Evolutionary conservation across 2,329 filamentous ascomycete species (phyloP).

Genomic region (Aschersonia sp.): DNA sequence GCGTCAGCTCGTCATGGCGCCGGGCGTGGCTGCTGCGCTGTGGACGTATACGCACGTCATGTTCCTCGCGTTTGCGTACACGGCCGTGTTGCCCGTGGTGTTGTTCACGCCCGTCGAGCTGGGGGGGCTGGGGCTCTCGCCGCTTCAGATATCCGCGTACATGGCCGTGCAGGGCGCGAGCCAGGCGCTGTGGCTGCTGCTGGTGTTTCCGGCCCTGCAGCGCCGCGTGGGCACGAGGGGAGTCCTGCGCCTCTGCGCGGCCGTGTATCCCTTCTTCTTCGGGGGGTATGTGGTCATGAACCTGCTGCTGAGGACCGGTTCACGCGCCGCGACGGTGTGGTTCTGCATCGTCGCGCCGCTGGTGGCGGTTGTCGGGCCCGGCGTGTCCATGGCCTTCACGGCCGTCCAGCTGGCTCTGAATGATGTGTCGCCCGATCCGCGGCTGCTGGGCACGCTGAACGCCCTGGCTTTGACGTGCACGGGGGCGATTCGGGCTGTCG

Average conservation of each 20-base stretch:
- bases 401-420: conserved; percentile 61
- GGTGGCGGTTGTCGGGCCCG: conserved; percentile 38
- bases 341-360: conserved; percentile 41
- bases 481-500: conserved; percentile 49
- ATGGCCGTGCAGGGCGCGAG: conserved; percentile 49
- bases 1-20: conserved; percentile 37
- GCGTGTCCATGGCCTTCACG: conserved; percentile 57
- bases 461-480: conserved; percentile 41
- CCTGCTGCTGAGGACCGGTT: conserved; percentile 22
- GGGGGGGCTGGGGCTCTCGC: conserved; percentile 51
- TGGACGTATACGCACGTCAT: conserved; percentile 51
- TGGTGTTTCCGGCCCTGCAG: conserved; percentile 57
- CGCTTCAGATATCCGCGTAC: conserved; percentile 50
- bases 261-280: conserved; percentile 51
- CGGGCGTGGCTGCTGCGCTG: conserved; percentile 52
- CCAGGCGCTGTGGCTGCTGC: conserved; percentile 58
- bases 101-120: conserved; percentile 47
- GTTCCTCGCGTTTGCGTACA: conserved; percentile 58
- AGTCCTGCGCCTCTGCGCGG: conserved; percentile 41
- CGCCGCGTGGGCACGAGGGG: conserved; percentile 49
- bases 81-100: conserved; percentile 54
- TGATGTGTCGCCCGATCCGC: conserved; percentile 52
- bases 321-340: conserved; percentile 15
- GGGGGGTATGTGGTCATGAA: conserved; percentile 41
- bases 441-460: conserved; percentile 57